Evolutionary conservation across 768 basidiomycete genomes (phyloP), one percentile per base, ranked within the genome.

Genomic region (Lactarius indigo): DNA sequence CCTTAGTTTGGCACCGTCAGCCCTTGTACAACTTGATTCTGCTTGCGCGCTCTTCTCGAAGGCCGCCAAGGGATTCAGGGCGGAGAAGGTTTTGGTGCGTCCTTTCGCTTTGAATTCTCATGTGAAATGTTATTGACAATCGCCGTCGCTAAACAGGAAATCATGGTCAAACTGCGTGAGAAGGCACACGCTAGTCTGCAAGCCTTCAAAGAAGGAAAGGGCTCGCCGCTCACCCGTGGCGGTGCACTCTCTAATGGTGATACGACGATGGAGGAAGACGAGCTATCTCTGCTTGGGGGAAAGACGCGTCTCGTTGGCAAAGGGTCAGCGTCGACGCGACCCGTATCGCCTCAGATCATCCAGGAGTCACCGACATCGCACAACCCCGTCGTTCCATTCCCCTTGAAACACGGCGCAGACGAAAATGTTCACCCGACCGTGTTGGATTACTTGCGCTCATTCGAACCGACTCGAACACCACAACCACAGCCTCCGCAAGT

Each of bases 21-120:
- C 89, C 5, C 81, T 91, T 10, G 82, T 84, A 9, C 89, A 91
- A 71, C 77, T 91, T 33, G 87, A 90, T 73, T 89, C 89, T 0
- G 89, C 89, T 7, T 90, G 88, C 70, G 86, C 89, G 64, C 80
- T 90, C 35, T 90, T 90, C 71, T 80, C 85, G n/a, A 87, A 87
- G 73, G 84, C 87, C 23, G 88, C 88, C 12, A 80, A 78, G 23
- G 85, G 85, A 23, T 90, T 90, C 75, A 81, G 82, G 64, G 88
- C 88, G 0, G 79, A 80, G 60, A 82, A 87, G 70, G 88, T 90
- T 61, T 75, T 89, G 77, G 88, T 89, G 73, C 75, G 81, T 31
- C 30, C 15, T 8, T 15, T 28, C 26, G 1, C 18, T 10, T n/a
- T 13, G 13, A 26, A n/a, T 42, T 30, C 20, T n/a, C 7, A 31